Percentiles rank a stretch among this genome's conserved stretches.
These are phyloP conservation scores for Mycena epipterygia DNA, from an alignment of 768 basidiomycete genomes.

Conservation along the genomic window DNA sequence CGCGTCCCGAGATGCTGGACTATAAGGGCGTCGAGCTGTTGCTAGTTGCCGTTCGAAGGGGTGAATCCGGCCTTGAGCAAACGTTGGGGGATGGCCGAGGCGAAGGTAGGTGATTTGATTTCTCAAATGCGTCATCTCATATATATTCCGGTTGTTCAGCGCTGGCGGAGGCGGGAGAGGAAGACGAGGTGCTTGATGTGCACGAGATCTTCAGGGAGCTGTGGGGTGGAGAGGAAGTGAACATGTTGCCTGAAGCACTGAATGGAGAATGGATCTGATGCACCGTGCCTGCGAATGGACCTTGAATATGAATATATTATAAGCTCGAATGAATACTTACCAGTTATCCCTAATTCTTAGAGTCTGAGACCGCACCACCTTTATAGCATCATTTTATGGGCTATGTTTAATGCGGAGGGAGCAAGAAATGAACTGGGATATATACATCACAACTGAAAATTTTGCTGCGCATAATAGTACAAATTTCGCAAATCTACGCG, in stretches of 20 bases:
- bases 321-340: no score
- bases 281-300: no score
- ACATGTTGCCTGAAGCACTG: slow-evolving; percentile 60
- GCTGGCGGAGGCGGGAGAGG: slow-evolving; percentile 27
- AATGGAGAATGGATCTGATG: slow-evolving; percentile 65
- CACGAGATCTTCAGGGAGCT: slow-evolving; percentile 36
- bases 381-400: no score
- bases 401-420: no score
- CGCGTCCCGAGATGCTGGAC: slow-evolving; percentile 66
- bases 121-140: background rate
- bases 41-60: slow-evolving; percentile 65
- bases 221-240: slow-evolving; percentile 53
- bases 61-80: slow-evolving; percentile 60
- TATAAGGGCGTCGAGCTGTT: slow-evolving; percentile 67
- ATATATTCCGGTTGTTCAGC: slow-evolving; percentile 12
- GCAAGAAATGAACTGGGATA: no score
- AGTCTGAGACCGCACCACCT: no score
- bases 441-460: no score
- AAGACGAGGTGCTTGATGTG: slow-evolving; percentile 16
- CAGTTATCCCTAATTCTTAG: no score
- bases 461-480: no score
- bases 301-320: no score
- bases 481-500: no score
- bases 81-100: slow-evolving; percentile 68
- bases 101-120: slow-evolving; percentile 54